Evolutionary conservation across 805 yeast genomes (phyloP).

Genomic region (Metschnikowia continentalis): DNA sequence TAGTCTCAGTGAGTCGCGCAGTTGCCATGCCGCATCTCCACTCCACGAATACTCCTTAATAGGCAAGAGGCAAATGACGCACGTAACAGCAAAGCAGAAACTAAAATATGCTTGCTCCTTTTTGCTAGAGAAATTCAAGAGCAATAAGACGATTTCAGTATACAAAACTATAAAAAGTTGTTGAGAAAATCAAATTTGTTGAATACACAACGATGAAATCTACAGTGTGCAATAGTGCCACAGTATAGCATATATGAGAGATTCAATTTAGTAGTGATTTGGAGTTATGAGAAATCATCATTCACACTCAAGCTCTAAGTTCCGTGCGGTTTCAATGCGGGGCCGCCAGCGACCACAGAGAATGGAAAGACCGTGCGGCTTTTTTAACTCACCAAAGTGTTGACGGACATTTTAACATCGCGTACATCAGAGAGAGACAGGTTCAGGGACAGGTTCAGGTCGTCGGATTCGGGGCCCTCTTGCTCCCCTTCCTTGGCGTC

Average conservation of each 20-base stretch:
- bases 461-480: slow-evolving; percentile 9
- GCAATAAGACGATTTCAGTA: too few species aligned
- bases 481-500: slow-evolving; percentile 10
- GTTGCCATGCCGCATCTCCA: background rate
- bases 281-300: background rate
- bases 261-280: too few species aligned
- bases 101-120: too few species aligned
- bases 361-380: background rate
- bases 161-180: too few species aligned
- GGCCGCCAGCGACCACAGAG: background rate
- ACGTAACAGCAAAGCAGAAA: too few species aligned
- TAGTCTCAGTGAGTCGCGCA: background rate
- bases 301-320: background rate
- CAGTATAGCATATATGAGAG: background rate
- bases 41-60: background rate
- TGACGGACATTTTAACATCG: slow-evolving; percentile 37
- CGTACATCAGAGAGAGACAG: slow-evolving; percentile 25
- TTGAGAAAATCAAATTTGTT: too few species aligned
- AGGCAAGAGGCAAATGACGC: too few species aligned
- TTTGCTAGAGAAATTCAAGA: too few species aligned
- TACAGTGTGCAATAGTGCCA: too few species aligned
- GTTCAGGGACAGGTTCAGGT: slow-evolving; percentile 4
- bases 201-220: too few species aligned
- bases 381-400: slow-evolving; percentile 37
- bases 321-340: background rate